Evolutionary conservation across 805 yeast species (phyloP), one percentile per base, ranked within the genome.

Genomic region (Ogataea naganishii): DNA sequence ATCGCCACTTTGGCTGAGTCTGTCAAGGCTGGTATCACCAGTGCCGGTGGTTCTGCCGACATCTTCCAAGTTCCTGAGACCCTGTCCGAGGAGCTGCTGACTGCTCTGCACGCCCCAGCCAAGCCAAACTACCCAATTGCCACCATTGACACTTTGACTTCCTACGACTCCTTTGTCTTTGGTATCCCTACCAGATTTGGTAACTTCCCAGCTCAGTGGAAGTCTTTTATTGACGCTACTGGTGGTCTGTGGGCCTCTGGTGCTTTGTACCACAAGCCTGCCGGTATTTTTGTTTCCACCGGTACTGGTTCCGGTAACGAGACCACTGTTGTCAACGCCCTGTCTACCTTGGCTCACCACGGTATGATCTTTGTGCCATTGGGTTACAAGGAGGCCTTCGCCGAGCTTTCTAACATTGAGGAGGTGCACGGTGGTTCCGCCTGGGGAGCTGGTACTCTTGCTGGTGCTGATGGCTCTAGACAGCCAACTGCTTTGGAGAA

Each of bases 181-280:
- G 94, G 94, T 42, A 52, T 81, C 35, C 92, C 94, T 41, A 80
- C 94, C 20, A 69, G 94, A 56, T 83, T 50, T 52, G 94, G 94
- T 43, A 69, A 64, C 51, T 60, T 71, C 52, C 85, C 94, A 29
- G 74, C 83, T 17, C 94, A 83, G 58, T 75, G 80, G 71, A 66
- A 71, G 42, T 54, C 77, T 6, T 83, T 80, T 62, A 76, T 84
- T 79, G 94, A 77, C 49, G 56, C 66, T 26, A 80, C 92, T 21
- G 92, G 92, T 36, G 74, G 74, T 10, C 55, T 80, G 34, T 82
- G 94, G 94, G 77, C 79, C 32, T 34, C 53, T 23, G 88, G 89
- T 41, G 71, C 72, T 17, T 65, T 80, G 31, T 49, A 64, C 44
- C 92, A 88, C 42, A 82, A 82, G 60, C 71, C 75, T 35, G 85